phyloP scores from a whole-genome alignment of 345 rosid species.

The Eutrema heterophyllum region DNA sequence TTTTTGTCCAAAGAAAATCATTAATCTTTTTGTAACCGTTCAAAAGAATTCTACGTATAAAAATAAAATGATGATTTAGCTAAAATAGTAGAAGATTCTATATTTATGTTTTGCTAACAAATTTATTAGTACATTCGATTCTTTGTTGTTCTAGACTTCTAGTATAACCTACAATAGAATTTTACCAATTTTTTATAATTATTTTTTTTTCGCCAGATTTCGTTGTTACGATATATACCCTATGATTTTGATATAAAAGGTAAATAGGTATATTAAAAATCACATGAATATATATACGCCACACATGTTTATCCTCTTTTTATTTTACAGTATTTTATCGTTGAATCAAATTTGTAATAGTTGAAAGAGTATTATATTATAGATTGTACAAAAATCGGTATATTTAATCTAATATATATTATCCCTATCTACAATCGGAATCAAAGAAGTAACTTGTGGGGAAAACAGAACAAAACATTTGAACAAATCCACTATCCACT shows the following conservation, averaged over 20 bases:
- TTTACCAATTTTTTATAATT: too few relatives aligned
- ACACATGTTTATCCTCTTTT: background rate
- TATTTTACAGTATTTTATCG: background rate
- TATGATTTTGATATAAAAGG: background rate
- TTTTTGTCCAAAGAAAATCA: too few relatives aligned
- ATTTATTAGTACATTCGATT: too few relatives aligned
- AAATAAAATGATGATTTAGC: too few relatives aligned
- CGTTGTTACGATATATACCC: background rate
- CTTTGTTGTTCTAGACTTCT: too few relatives aligned
- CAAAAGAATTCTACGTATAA: too few relatives aligned
- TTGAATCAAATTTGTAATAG: background rate
- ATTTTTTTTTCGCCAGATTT: background rate
- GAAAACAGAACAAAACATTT: conserved; percentile 21
- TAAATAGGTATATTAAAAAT: background rate
- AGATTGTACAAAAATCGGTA: background rate
- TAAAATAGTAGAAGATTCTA: too few relatives aligned
- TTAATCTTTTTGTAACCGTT: too few relatives aligned
- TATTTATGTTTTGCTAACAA: too few relatives aligned
- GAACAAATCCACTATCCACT: conserved; percentile 24
- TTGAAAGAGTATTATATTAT: background rate
- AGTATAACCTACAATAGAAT: too few relatives aligned
- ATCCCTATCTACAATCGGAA: conserved; percentile 11
- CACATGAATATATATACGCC: background rate
- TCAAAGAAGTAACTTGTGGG: conserved; percentile 33
- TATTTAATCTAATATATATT: background rate